phyloP scores from a whole-genome alignment of 2,329 filamentous ascomycete species.

The Zasmidium angulare region DNA sequence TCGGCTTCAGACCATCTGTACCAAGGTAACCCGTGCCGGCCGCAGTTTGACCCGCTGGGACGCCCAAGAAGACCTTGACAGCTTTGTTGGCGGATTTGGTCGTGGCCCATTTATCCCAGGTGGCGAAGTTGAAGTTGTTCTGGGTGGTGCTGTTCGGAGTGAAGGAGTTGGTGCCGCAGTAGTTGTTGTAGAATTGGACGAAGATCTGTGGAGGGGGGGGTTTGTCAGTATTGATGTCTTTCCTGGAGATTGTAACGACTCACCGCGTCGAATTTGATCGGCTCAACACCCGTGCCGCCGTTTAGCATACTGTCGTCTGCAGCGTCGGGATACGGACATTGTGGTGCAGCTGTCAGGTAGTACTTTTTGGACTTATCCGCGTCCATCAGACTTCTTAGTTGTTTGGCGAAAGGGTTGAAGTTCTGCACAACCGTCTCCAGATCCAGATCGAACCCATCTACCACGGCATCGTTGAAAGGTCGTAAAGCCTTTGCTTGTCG shows the following conservation, averaged over 20 bases:
- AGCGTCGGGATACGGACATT: conserved; percentile 42
- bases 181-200: conserved; percentile 52
- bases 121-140: conserved; percentile 50
- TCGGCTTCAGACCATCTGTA: conserved; percentile 26
- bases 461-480: conserved; percentile 64
- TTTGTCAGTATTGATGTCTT: neutral
- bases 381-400: conserved; percentile 34
- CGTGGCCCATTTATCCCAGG: conserved; percentile 46
- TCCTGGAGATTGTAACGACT: neutral
- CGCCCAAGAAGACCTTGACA: conserved; percentile 39
- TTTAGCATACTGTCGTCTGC: conserved; percentile 37
- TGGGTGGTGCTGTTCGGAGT: conserved; percentile 41
- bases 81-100: conserved; percentile 26
- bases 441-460: conserved; percentile 78
- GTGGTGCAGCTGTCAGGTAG: conserved; percentile 42
- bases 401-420: conserved; percentile 53
- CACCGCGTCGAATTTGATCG: conserved; percentile 58
- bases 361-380: conserved; percentile 41
- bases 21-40: conserved; percentile 36
- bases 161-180: conserved; percentile 39
- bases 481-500: conserved; percentile 45
- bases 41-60: conserved; percentile 35
- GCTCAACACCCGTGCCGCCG: conserved; percentile 49
- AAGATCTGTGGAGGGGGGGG: conserved; percentile 25
- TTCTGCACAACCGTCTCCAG: conserved; percentile 63